Evolutionary conservation across 2,329 filamentous ascomycete genomes (phyloP), one percentile per base, ranked within the genome.

Genomic region (Cladosporium austrohemisphaericum): DNA sequence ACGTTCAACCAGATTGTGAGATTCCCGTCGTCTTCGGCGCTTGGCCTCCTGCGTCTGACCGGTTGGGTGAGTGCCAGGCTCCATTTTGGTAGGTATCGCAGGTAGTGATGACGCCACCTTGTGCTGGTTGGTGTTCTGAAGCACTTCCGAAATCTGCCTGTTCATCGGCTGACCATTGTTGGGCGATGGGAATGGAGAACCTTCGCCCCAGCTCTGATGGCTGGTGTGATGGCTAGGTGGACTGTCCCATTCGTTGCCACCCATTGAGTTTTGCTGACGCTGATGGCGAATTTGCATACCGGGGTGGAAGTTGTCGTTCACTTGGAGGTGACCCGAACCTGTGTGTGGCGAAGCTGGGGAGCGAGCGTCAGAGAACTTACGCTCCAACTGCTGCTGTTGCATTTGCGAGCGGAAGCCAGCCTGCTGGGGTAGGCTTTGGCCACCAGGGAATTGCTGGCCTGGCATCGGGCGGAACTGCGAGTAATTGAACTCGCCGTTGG

Each of bases 1-100:
- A 50, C 93, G 88, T 73, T 98, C 93, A 9, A 98, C 93, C 31
- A 95, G 77, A 65, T 98, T 97, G 73, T 98, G 93, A 1, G 92
- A 97, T 64, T 96, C 93, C 31, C 93, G 81, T 52, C 93, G 83
- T 53, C 91, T 81, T 67, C 92, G 88, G 60, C 90, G 82, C 79
- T 97, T 97, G 62, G 91, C 90, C 67, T 97, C 93, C 63, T 95
- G 90, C 1, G 89, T 85, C 48, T 93, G 88, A 45, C 86, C 76
- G 11, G 65, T 59, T 19, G 61, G 60, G 50, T 75, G 72, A 25
- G 59, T 69, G 36, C 69, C 75, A 47, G 78, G 79, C 56, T 81
- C 78, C 44, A 96, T 83, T 72, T 96, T 96, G 26, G 89, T 80
- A 2, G 92, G 92, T 72, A 97, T 96, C 28, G 89, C 80, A 1